Conservation (phyloP, 73 alveolate genomes). For the Paramecium sexaurelia region DNA sequence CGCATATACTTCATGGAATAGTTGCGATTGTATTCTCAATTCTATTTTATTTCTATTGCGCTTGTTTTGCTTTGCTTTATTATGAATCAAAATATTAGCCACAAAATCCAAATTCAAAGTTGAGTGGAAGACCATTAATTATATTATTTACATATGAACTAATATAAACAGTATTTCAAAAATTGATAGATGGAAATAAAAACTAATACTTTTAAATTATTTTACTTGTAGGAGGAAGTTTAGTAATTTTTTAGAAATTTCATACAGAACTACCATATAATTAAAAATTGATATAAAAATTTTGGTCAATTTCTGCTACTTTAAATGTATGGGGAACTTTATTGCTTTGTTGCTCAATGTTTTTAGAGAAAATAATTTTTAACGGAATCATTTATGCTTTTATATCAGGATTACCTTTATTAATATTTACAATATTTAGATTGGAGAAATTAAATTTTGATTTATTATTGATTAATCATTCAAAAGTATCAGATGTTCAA, state of each 20-base stretch:
- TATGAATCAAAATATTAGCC: background rate
- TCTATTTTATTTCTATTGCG: background rate
- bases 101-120: background rate
- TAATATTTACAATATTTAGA: background rate
- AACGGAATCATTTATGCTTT: conserved; percentile 57
- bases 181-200: background rate
- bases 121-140: background rate
- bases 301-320: conserved; percentile 37
- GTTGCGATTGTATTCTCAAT: background rate
- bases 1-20: background rate
- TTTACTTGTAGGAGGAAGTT: conserved; percentile 17
- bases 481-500: background rate
- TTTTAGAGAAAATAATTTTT: conserved; percentile 36
- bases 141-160: background rate
- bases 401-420: conserved; percentile 46
- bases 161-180: background rate
- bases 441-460: conserved; percentile 25
- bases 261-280: conserved; percentile 56
- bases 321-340: conserved; percentile 56
- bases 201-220: conserved; percentile 6
- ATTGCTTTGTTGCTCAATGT: conserved; percentile 37
- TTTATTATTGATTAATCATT: conserved; percentile 25
- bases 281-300: background rate
- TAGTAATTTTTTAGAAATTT: background rate
- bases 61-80: background rate